Evolutionary conservation across 2,329 filamentous ascomycete species (phyloP).

Genomic region (Aspergillus sp.): DNA sequence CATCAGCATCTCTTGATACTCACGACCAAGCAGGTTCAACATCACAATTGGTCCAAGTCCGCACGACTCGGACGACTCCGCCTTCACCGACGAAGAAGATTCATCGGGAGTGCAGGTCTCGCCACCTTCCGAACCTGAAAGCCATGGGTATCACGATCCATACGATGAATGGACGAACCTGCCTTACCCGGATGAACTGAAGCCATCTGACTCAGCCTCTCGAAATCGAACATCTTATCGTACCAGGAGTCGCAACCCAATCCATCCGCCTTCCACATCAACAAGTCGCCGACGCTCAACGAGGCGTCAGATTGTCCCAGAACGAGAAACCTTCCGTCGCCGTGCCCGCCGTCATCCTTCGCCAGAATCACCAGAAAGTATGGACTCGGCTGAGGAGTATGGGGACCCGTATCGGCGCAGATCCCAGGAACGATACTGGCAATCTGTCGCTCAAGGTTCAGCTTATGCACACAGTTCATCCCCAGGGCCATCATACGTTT

Average conservation of each 20-base stretch:
- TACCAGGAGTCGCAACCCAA: constrained; percentile 35
- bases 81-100: constrained; percentile 45
- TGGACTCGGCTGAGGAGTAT: constrained; percentile 67
- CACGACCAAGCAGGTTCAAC: constrained; percentile 36
- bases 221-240: constrained; percentile 42
- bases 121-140: constrained; percentile 40
- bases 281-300: constrained; percentile 38
- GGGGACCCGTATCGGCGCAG: constrained; percentile 46
- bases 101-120: constrained; percentile 47
- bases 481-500: constrained; percentile 41
- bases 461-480: constrained; percentile 43
- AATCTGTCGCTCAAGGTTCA: constrained; percentile 27
- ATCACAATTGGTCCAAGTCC: constrained; percentile 44
- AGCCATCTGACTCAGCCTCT: constrained; percentile 49
- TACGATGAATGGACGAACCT: constrained; percentile 43
- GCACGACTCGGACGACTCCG: constrained; percentile 41
- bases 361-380: constrained; percentile 59
- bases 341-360: constrained; percentile 46
- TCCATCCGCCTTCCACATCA: constrained; percentile 38
- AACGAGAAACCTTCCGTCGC: constrained; percentile 37
- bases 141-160: constrained; percentile 40
- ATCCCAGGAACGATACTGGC: constrained; percentile 37
- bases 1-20: constrained; percentile 5
- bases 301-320: constrained; percentile 38
- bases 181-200: constrained; percentile 47